A percentile compares a stretch with the other conserved stretches of the same genome.
phyloP scores from a whole-genome alignment of 805 yeast genomes.

The Metschnikowia kofuensis region DNA sequence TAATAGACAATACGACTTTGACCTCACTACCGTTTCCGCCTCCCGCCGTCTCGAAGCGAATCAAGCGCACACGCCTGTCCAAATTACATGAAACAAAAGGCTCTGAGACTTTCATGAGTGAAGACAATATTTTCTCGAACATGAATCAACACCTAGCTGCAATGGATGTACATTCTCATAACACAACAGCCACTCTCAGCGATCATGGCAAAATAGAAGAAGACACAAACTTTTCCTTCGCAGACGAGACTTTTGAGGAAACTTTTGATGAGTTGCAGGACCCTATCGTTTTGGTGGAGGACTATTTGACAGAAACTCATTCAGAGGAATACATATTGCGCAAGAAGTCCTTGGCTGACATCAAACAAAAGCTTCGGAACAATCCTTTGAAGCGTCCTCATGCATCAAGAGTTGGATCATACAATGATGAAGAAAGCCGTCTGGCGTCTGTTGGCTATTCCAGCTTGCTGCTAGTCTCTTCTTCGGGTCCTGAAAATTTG shows the following conservation, averaged over 20 bases:
- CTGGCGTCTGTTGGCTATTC: neutral
- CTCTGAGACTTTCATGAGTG: neutral
- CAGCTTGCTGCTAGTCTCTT: neutral
- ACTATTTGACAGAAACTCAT: slow-evolving; percentile 37
- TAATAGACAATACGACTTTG: slow-evolving; percentile 45
- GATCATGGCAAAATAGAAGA: neutral
- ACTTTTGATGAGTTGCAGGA: slow-evolving; percentile 28
- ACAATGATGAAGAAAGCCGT: too few relatives aligned
- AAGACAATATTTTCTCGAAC: neutral
- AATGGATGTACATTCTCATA: neutral
- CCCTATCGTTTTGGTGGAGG: slow-evolving; percentile 53
- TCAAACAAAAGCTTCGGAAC: slow-evolving; percentile 26
- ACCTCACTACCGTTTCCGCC: slow-evolving; percentile 55
- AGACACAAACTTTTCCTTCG: neutral
- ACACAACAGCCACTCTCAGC: neutral
- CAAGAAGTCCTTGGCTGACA: slow-evolving; percentile 37
- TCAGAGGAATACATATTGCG: slow-evolving; percentile 18
- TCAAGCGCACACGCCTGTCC: slow-evolving; percentile 8
- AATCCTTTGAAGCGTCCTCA: slow-evolving; percentile 3
- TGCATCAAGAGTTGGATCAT: neutral
- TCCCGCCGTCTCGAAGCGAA: slow-evolving; percentile 30
- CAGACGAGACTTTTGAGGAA: slow-evolving; percentile 13
- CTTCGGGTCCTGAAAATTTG: slow-evolving; percentile 21
- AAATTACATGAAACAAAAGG: neutral
- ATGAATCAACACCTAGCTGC: neutral